phyloP scores from a whole-genome alignment of 768 basidiomycete species.

The Pleurotus cornucopiae region DNA sequence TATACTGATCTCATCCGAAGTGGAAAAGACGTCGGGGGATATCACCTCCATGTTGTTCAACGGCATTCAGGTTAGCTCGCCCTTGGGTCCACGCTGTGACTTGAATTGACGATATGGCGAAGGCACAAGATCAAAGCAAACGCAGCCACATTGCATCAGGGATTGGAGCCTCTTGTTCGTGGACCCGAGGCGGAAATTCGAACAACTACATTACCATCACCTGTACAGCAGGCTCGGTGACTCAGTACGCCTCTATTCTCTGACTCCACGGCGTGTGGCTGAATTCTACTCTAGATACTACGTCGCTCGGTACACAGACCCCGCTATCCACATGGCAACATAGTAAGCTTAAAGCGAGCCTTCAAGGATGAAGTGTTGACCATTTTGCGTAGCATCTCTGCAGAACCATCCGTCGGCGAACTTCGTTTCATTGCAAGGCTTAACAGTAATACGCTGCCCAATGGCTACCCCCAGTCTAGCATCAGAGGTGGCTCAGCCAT shows the following conservation, averaged over 20 bases:
- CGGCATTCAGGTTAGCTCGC: constrained; percentile 22
- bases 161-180: constrained; percentile 26
- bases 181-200: constrained; percentile 21
- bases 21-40: constrained; percentile 27
- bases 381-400: constrained; percentile 19
- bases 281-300: constrained; percentile 20
- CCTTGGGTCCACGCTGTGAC: not conserved
- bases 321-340: constrained; percentile 35
- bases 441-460: constrained; percentile 20
- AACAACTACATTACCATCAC: constrained; percentile 34
- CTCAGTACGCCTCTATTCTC: constrained; percentile 18
- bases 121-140: constrained; percentile 27
- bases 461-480: constrained; percentile 22
- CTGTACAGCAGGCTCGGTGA: constrained; percentile 28
- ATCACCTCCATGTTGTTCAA: constrained; percentile 32
- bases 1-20: constrained; percentile 10
- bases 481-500: constrained; percentile 29
- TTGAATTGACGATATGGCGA: not conserved
- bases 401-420: constrained; percentile 32
- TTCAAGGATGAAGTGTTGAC: not conserved
- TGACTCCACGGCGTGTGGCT: no score
- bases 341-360: constrained; percentile 18
- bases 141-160: constrained; percentile 28
- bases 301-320: constrained; percentile 28
- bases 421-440: constrained; percentile 34